These are phyloP conservation scores for Oenanthe sinensis DNA, from an alignment of 129 eudicot species.

Conservation along the genomic window DNA sequence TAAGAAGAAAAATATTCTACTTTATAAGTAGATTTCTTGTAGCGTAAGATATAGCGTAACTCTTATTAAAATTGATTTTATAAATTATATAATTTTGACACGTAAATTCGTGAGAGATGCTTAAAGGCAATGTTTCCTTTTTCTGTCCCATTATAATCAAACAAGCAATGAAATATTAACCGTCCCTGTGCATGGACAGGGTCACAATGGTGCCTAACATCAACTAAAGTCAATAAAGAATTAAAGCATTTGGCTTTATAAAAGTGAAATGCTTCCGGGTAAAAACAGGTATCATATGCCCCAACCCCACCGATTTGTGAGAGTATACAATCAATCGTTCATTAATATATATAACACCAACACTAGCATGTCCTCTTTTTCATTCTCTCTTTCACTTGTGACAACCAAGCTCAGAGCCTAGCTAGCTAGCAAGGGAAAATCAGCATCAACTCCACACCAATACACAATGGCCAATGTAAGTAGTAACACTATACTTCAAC, in stretches of 20 bases:
- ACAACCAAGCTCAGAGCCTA: background rate
- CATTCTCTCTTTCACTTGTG: background rate
- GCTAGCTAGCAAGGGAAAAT: background rate
- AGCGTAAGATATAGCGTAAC: no score
- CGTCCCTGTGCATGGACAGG: background rate
- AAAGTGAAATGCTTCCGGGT: background rate
- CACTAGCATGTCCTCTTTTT: background rate
- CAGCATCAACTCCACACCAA: background rate
- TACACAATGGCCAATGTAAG: slow-evolving; percentile 1
- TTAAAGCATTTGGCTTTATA: background rate
- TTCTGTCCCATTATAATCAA: slow-evolving; percentile 17
- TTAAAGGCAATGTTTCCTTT: background rate
- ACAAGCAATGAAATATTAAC: slow-evolving; percentile 5
- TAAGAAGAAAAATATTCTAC: no score
- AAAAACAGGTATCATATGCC: background rate
- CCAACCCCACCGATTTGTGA: background rate
- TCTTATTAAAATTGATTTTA: no score
- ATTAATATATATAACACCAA: background rate
- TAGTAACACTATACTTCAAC: background rate
- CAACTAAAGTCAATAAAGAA: background rate
- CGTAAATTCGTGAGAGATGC: no score
- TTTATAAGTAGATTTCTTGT: no score
- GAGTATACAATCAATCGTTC: background rate
- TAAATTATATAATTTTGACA: no score
- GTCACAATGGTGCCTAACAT: background rate